Conservation (phyloP, 495 filamentous ascomycete species). For the Xylaria palmicola region DNA sequence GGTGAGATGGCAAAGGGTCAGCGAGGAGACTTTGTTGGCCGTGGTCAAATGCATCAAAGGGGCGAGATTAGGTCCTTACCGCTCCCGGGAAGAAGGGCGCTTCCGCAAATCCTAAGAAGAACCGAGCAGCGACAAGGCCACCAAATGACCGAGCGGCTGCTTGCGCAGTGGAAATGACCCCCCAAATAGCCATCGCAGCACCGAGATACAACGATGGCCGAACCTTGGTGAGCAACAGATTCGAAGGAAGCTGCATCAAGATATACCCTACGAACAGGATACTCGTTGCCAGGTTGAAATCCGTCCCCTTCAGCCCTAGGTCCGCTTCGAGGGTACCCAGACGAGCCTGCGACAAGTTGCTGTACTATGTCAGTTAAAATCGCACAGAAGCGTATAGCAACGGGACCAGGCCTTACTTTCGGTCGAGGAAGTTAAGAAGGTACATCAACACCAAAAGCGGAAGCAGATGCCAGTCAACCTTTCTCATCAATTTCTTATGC, state of each 20-base stretch:
- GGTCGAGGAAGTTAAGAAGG: constrained; percentile 47
- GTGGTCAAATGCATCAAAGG: neutral
- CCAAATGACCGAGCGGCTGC: constrained; percentile 54
- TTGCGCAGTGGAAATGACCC: constrained; percentile 56
- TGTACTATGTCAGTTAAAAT: constrained; percentile 10
- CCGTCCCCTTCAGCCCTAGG: constrained; percentile 43
- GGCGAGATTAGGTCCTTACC: constrained; percentile 17
- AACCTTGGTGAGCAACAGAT: constrained; percentile 50
- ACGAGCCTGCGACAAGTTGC: constrained; percentile 43
- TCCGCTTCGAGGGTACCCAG: constrained; percentile 47
- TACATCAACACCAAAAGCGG: constrained; percentile 45
- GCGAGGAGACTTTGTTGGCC: neutral
- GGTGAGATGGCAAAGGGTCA: neutral
- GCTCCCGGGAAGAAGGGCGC: constrained; percentile 53
- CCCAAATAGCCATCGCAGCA: constrained; percentile 60
- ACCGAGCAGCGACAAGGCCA: constrained; percentile 57
- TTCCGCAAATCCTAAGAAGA: constrained; percentile 64
- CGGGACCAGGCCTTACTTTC: constrained; percentile 26
- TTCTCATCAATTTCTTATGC: constrained; percentile 32
- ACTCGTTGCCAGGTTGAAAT: constrained; percentile 56
- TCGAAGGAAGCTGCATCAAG: constrained; percentile 57
- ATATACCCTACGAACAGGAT: constrained; percentile 59
- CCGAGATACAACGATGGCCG: constrained; percentile 44
- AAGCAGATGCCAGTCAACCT: constrained; percentile 43
- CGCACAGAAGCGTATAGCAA: neutral